Evolutionary conservation across 192 early-diverging fungal genomes (phyloP), one percentile per base, ranked within the genome.

Genomic region (Coemansia biformis): DNA sequence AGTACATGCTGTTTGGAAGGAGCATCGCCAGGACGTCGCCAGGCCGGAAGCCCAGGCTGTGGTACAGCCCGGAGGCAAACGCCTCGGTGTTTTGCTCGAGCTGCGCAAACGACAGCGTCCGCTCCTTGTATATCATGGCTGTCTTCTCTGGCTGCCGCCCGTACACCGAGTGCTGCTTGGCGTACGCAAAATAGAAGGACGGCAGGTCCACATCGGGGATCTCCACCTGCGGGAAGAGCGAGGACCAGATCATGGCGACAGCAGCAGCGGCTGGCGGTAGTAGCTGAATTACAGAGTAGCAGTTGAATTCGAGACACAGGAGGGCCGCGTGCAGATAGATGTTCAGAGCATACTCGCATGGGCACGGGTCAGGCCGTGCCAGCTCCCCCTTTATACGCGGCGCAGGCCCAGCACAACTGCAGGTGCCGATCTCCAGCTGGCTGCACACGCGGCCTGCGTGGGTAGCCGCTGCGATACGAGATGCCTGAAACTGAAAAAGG

Each of bases 11-110:
- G 69, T 91, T 92, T 22, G 83, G 87, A 5, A 86, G 62, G 31
- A 84, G 78, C 13, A 89, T 58, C 16, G 79, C 86, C 12, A 92
- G 66, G 13, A 82, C 78, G 41, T 91, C 83, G 14, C 85, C 84
- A 19, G 77, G 79, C 19, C 79, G 72, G 38, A 91, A 69, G 0
- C 78, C 79, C 10, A 82, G 46, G 12, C 31, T 70, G 46, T 66
- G 52, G 40, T 66, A 50, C 9, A 76, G 63, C 11, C 72, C 72
- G 13, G 66, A 70, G 15, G 66, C 59, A 51, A 67, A 65, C 16
- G 41, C 53, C 39, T 39, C 36, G 4, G 63, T 45, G n/a, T 30
- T 42, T 0, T n/a, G 16, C 28, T 63, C 59, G 15, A 78, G 26
- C 16, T 63, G 56, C 5, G 40, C 51, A 47, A 63, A 61, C 24